A percentile compares a stretch with the other conserved stretches of the same genome.
Conservation (phyloP, 2,329 filamentous ascomycete genomes). For the Aspergillus melleus region DNA sequence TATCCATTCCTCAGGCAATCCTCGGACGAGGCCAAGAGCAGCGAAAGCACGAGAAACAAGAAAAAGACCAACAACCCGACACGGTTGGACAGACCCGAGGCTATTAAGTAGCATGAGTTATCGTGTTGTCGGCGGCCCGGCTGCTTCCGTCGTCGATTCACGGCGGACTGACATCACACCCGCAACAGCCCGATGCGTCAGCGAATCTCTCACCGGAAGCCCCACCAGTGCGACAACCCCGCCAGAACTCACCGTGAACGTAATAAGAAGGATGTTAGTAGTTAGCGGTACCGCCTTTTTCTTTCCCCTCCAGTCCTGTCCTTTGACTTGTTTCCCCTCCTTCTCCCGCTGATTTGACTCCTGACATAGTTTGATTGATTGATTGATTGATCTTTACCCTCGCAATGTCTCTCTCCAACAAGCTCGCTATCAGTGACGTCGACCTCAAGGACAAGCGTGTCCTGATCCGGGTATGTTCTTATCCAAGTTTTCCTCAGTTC, state of each 20-base stretch:
- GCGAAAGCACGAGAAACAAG: not conserved
- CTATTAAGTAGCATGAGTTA: slow-evolving; percentile 19
- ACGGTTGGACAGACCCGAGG: slow-evolving; percentile 18
- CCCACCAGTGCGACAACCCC: slow-evolving; percentile 20
- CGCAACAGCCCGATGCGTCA: slow-evolving; percentile 40
- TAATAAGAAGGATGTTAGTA: slow-evolving; percentile 13
- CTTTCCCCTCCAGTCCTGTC: slow-evolving; percentile 10
- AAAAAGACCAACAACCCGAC: not conserved
- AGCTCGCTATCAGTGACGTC: slow-evolving; percentile 94
- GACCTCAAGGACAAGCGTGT: slow-evolving; percentile 98
- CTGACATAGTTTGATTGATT: slow-evolving; percentile 10
- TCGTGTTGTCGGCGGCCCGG: slow-evolving; percentile 25
- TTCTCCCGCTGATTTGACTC: slow-evolving; percentile 5
- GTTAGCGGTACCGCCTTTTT: not conserved
- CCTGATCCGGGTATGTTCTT: slow-evolving; percentile 79
- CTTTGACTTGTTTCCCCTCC: slow-evolving; percentile 2
- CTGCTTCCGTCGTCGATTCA: slow-evolving; percentile 30
- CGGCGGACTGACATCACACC: slow-evolving; percentile 41
- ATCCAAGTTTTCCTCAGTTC: not conserved
- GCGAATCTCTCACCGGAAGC: slow-evolving; percentile 31
- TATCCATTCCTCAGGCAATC: not conserved
- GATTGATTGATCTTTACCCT: slow-evolving; percentile 15
- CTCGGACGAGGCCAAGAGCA: not conserved
- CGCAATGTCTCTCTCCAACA: slow-evolving; percentile 94
- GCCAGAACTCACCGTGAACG: slow-evolving; percentile 23